Evolutionary conservation across 306 rosid genomes (phyloP).

Genomic region (Biancaea sappan): DNA sequence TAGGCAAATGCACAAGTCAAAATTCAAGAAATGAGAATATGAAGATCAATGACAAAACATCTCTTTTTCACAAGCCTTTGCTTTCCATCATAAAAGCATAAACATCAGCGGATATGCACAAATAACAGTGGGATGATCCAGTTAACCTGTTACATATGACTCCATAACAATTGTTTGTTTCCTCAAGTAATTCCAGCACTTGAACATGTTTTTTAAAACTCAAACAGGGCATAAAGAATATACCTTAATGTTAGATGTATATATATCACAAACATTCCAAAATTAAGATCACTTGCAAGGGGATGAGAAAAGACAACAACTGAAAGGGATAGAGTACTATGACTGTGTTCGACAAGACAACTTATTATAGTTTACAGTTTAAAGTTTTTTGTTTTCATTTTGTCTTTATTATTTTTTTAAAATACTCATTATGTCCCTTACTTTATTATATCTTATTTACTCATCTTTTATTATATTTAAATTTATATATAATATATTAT

Average conservation of each 20-base stretch:
- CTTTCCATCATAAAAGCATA: slow-evolving; percentile 9
- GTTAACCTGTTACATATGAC: slow-evolving; percentile 79
- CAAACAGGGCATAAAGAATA: slow-evolving; percentile 31
- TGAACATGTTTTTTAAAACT: slow-evolving; percentile 38
- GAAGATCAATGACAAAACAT: slow-evolving; percentile 10
- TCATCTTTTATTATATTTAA: no score
- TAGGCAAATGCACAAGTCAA: slow-evolving; percentile 43
- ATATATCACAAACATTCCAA: slow-evolving; percentile 66
- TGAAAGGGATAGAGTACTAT: slow-evolving; percentile 33
- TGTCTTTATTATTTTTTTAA: no score
- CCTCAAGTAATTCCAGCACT: slow-evolving; percentile 98
- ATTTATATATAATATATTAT: no score
- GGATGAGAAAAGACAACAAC: slow-evolving; percentile 97
- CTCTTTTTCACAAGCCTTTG: slow-evolving; percentile 3
- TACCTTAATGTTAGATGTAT: slow-evolving; percentile 24
- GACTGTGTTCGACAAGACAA: no score
- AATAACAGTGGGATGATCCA: slow-evolving; percentile 52
- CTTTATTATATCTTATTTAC: no score
- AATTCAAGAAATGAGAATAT: slow-evolving; percentile 35
- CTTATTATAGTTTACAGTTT: no score
- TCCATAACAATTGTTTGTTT: slow-evolving; percentile 96
- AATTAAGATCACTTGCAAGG: slow-evolving; percentile 93
- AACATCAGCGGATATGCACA: slow-evolving; percentile 24
- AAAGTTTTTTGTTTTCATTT: no score
- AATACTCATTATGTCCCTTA: no score